Evolutionary conservation across 768 basidiomycete genomes (phyloP).

Genomic region (Trametes meyenii): DNA sequence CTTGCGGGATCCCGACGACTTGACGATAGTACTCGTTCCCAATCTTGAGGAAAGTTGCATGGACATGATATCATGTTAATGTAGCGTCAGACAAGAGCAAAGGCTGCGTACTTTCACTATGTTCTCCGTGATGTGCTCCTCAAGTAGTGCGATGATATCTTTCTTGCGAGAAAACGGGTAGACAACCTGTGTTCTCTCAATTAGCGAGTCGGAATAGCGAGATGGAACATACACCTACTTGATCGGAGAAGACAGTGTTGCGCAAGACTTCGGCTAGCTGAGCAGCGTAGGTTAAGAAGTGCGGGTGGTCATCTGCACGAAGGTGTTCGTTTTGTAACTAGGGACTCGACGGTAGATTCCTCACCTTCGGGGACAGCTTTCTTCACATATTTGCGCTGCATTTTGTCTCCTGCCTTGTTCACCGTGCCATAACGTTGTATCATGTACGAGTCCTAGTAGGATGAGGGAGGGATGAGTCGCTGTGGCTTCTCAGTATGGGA

Average conservation of each 20-base stretch:
- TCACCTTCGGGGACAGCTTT: constrained; percentile 72
- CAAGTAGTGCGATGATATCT: constrained; percentile 71
- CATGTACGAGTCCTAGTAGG: constrained; percentile 66
- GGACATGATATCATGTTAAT: background rate
- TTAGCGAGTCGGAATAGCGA: background rate
- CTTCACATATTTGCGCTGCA: constrained; percentile 57
- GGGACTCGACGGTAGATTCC: background rate
- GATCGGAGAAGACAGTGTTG: constrained; percentile 85
- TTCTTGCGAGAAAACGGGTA: constrained; percentile 56
- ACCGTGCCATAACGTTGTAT: constrained; percentile 73
- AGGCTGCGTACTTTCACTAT: constrained; percentile 73
- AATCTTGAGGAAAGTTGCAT: constrained; percentile 54
- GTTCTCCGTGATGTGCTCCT: constrained; percentile 90
- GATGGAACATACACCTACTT: constrained; percentile 47
- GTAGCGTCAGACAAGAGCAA: background rate
- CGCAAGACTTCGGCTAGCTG: constrained; percentile 67
- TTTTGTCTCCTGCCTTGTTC: constrained; percentile 53
- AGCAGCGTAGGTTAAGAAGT: constrained; percentile 72
- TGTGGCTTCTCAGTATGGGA: background rate
- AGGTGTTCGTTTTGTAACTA: background rate
- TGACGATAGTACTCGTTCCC: constrained; percentile 83
- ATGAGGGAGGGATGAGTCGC: background rate
- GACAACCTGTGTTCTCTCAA: constrained; percentile 43
- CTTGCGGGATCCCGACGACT: constrained; percentile 94
- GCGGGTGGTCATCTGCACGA: constrained; percentile 67